Conservation (phyloP, 2,329 filamentous ascomycete species). For the Penicillium crustosum region DNA sequence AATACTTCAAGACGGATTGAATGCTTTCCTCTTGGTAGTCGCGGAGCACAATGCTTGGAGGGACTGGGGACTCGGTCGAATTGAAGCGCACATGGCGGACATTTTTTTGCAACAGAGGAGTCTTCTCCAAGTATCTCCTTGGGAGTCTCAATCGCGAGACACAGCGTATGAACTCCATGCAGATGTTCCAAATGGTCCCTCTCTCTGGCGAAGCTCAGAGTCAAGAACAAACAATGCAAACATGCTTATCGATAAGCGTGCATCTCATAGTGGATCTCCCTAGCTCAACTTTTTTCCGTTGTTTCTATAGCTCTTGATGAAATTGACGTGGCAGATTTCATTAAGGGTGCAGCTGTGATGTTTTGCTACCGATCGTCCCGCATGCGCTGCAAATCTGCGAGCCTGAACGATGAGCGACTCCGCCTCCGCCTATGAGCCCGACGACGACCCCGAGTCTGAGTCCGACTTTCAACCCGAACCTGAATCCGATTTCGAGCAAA, state of each 20-base stretch:
- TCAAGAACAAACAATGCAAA: conserved; percentile 42
- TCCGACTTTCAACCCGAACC: conserved; percentile 22
- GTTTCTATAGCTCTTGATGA: conserved; percentile 2
- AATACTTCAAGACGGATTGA: conserved; percentile 69
- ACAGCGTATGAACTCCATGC: conserved; percentile 35
- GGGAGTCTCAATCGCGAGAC: conserved; percentile 21
- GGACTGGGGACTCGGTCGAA: conserved; percentile 21
- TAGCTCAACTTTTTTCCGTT: conserved; percentile 12
- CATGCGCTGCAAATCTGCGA: conserved; percentile 37
- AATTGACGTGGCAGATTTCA: conserved; percentile 5
- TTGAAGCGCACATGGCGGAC: conserved; percentile 27
- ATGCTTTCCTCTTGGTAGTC: conserved; percentile 93
- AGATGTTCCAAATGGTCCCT: background rate
- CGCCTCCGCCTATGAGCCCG: conserved; percentile 29
- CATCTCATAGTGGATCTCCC: conserved; percentile 13
- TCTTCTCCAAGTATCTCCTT: conserved; percentile 15
- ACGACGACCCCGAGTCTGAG: conserved; percentile 30
- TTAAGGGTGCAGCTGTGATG: conserved; percentile 28
- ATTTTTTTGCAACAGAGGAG: conserved; percentile 28
- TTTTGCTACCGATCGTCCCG: conserved; percentile 16
- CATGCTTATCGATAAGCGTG: conserved; percentile 27
- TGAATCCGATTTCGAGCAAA: conserved; percentile 20
- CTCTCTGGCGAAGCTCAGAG: conserved; percentile 1
- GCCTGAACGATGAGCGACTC: conserved; percentile 41
- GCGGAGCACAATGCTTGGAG: conserved; percentile 61